Base-by-base conservation (phyloP, 2,329 filamentous ascomycete species). In the Monosporascus sp. region DNA sequence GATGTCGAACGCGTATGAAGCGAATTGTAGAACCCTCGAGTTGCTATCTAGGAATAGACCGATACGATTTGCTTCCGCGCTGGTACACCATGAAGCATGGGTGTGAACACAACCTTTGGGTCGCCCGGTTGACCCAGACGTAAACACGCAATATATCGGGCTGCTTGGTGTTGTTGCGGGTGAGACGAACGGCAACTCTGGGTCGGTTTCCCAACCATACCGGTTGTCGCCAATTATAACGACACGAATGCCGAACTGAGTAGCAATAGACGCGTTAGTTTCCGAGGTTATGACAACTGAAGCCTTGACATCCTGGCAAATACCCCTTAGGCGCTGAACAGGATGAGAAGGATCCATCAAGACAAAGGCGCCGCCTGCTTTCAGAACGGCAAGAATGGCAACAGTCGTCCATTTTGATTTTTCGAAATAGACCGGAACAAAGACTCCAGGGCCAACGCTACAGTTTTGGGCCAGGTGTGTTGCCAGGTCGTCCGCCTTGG, bases 81-180 rank as follows among this genome's bases (percentile, higher is more conserved):
- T 55, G 9, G 54, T 60, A 35, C 51, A 52, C 19, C 62, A 59
- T 17, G 57, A 54, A 4, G 37, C 37, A 40, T 65, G 64, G 16
- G 51, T 51, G 37, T 63, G 52, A 16, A 77, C 69, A 24, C 77
- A 74, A 38, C 77, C 75, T 64, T 79, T 78, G 11, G 77, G 76
- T 35, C 66, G 66, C 5, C 77, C 77, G 2, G 77, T 79, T 19
- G 73, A 78, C n/a, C 77, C 77, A 17, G 76, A 79, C 27, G 77
- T 79, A 60, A 78, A 79, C 61, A 78, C 26, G 2, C 55, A 16
- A 11, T 58, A 60, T 14, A 54, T 22, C 16, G 48, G 20, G 41
- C 44, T 48, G 2, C n/a, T 48, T 7, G 51, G 45, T 24, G 14
- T 20, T 5, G 27, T 27, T 2, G 26, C 26, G 2, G 2, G 1